Evolutionary conservation across 2,329 filamentous ascomycete species (phyloP).

Genomic region (Hypoxylon sp.): DNA sequence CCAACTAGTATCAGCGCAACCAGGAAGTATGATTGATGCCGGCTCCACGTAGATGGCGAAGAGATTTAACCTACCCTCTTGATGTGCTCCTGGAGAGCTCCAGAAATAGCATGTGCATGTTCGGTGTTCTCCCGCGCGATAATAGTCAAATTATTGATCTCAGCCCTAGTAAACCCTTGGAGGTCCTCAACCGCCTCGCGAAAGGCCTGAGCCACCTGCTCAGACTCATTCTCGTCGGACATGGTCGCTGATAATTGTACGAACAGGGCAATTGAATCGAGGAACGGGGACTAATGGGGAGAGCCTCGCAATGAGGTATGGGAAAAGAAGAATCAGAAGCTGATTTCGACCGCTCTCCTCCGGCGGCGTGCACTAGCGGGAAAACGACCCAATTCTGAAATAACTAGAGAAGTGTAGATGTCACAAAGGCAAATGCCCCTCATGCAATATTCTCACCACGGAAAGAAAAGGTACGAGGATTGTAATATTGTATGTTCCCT

Average conservation of each 20-base stretch:
- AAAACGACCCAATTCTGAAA: constrained; percentile 28
- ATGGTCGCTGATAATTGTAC: constrained; percentile 53
- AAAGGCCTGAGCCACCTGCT: constrained; percentile 95
- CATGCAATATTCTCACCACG: constrained; percentile 49
- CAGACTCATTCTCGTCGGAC: constrained; percentile 69
- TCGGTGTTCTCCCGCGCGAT: constrained; percentile 98
- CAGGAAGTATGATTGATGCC: background rate
- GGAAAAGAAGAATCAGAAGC: background rate
- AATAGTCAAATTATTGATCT: constrained; percentile 97
- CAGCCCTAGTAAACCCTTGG: constrained; percentile 89
- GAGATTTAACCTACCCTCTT: constrained; percentile 79
- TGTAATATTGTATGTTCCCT: constrained; percentile 46
- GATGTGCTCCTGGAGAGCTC: constrained; percentile 92
- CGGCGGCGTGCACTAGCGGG: constrained; percentile 23
- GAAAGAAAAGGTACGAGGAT: constrained; percentile 46
- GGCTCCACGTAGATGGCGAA: constrained; percentile 4
- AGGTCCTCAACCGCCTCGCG: constrained; percentile 92
- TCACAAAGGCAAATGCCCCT: constrained; percentile 47
- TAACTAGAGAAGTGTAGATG: constrained; percentile 32
- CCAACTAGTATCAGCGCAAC: background rate
- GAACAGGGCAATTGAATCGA: constrained; percentile 35
- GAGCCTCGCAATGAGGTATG: constrained; percentile 14
- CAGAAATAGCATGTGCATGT: constrained; percentile 92
- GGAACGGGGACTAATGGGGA: constrained; percentile 21
- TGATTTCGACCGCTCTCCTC: constrained; percentile 9